Conservation (phyloP, 371 early-diverging fungal species). For the Mortierella sp. region DNA sequence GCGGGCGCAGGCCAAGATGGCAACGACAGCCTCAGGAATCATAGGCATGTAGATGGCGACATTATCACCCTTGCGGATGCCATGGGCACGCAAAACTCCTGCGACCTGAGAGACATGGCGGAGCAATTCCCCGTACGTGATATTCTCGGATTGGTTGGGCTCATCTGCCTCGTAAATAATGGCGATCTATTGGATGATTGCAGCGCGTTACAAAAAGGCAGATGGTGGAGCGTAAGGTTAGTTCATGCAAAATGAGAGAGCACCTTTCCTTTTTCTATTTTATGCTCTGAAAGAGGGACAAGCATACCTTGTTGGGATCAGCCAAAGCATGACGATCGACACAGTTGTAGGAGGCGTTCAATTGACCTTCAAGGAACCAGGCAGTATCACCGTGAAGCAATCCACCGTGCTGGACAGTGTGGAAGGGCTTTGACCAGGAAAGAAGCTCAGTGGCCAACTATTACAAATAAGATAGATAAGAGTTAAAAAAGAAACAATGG, state of each 20-base stretch:
- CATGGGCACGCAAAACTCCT: slow-evolving; percentile 82
- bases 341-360: slow-evolving; percentile 97
- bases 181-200: slow-evolving; percentile 90
- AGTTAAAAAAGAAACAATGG: not conserved
- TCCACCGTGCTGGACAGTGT: slow-evolving; percentile 70
- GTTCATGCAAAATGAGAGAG: not conserved
- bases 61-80: slow-evolving; percentile 91
- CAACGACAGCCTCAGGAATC: slow-evolving; percentile 94
- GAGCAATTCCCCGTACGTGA: slow-evolving; percentile 90
- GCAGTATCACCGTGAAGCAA: slow-evolving; percentile 85
- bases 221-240: not conserved
- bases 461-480: not conserved
- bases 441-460: slow-evolving; percentile 81
- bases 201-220: not conserved
- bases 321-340: slow-evolving; percentile 93
- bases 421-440: slow-evolving; percentile 84
- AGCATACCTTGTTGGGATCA: slow-evolving; percentile 70
- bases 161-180: slow-evolving; percentile 94
- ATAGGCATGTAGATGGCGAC: slow-evolving; percentile 98
- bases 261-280: not conserved
- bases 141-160: slow-evolving; percentile 75
- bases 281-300: not conserved
- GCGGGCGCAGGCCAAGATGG: slow-evolving; percentile 95
- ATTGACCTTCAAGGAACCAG: slow-evolving; percentile 94
- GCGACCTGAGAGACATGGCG: slow-evolving; percentile 87